phyloP scores from a whole-genome alignment of 208 protist species.

The Trypanosoma melophagium region DNA sequence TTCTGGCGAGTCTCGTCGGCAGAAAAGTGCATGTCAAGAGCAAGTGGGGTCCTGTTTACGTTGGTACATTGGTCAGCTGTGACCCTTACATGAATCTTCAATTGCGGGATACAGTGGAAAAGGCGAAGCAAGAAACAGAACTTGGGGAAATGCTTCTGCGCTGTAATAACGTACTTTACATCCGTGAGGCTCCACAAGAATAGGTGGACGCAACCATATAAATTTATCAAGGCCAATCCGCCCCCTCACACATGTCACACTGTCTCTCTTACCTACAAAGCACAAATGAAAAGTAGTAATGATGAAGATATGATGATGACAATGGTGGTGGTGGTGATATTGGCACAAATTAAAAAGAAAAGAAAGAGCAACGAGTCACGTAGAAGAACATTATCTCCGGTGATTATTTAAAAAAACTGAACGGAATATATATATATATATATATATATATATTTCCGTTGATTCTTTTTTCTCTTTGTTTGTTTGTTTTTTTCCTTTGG shows the following conservation, averaged over 20 bases:
- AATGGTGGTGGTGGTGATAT: neutral
- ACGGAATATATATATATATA: constrained; percentile 6
- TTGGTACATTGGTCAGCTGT: constrained; percentile 92
- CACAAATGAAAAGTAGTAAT: neutral
- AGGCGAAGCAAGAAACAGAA: constrained; percentile 65
- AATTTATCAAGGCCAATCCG: neutral
- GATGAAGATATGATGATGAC: neutral
- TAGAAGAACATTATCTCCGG: neutral
- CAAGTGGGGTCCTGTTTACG: constrained; percentile 99
- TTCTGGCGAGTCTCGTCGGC: constrained; percentile 93
- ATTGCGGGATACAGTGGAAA: constrained; percentile 77
- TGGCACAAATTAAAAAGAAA: constrained; percentile 1
- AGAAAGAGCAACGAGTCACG: neutral
- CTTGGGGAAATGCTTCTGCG: constrained; percentile 87
- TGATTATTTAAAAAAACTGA: neutral
- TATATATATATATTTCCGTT: too few relatives aligned
- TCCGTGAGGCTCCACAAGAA: constrained; percentile 55
- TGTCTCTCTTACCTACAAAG: too few relatives aligned
- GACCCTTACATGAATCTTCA: constrained; percentile 99
- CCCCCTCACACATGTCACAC: too few relatives aligned
- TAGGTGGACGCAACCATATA: constrained; percentile 13
- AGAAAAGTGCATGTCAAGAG: constrained; percentile 96
- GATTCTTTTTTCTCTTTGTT: constrained; percentile 1
- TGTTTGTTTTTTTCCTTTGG: neutral
- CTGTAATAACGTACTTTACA: constrained; percentile 91